A percentile compares a stretch with the other conserved stretches of the same genome.
Evolutionary conservation across 2,329 filamentous ascomycete genomes (phyloP).

Genomic region (Epichloe aotearoae): DNA sequence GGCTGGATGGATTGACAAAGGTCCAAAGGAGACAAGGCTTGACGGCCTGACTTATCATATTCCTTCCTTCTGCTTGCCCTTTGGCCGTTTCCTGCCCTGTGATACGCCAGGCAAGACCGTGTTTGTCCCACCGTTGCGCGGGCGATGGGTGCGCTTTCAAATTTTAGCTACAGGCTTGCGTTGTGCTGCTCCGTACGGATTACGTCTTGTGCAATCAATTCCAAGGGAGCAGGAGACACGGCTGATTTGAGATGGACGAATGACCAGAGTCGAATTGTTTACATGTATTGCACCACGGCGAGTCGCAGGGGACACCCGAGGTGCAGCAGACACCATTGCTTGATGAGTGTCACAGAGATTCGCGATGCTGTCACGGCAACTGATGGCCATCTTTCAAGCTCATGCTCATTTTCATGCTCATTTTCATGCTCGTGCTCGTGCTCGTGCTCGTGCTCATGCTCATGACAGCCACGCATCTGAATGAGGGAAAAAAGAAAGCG

Average conservation of each 20-base stretch:
- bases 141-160: slow-evolving; percentile 1
- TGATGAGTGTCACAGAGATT: background rate
- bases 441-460: background rate
- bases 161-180: background rate
- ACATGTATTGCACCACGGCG: background rate
- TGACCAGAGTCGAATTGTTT: no score
- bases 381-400: background rate
- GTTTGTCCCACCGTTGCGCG: slow-evolving; percentile 7
- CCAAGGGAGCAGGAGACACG: background rate
- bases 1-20: background rate
- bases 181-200: background rate
- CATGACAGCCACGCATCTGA: background rate
- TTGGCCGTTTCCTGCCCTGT: background rate
- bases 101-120: slow-evolving; percentile 3
- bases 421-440: no score
- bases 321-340: background rate
- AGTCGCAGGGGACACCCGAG: background rate
- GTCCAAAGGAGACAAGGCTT: background rate
- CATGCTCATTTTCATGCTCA: no score
- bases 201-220: slow-evolving; percentile 1
- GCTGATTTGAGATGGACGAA: no score
- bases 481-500: background rate
- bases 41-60: background rate
- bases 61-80: background rate
- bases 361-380: background rate